Conservation (phyloP, 345 rosid genomes). For the Gynandropsis gynandra region DNA sequence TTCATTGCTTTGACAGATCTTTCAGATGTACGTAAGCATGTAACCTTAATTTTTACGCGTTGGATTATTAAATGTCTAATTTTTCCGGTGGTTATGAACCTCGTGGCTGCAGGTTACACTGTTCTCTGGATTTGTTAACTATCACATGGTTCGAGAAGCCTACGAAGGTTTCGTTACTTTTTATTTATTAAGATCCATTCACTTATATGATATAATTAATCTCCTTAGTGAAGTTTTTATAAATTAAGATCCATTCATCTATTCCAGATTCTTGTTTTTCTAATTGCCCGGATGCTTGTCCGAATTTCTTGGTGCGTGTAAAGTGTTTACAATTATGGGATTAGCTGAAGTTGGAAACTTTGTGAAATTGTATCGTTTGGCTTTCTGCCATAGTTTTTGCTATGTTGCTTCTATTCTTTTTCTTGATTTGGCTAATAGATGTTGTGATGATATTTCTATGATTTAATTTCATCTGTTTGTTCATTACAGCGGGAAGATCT, state of each 20-base stretch:
- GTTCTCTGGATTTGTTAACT: slow-evolving; percentile 98
- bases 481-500: slow-evolving; percentile 61
- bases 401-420: slow-evolving; percentile 6
- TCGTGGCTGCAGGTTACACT: slow-evolving; percentile 74
- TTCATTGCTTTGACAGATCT: background rate
- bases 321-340: too few species aligned
- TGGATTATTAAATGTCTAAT: too few species aligned
- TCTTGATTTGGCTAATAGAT: background rate
- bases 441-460: background rate
- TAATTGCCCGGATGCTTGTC: slow-evolving; percentile 1
- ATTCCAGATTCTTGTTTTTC: background rate
- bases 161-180: slow-evolving; percentile 55
- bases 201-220: background rate
- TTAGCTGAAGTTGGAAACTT: too few species aligned
- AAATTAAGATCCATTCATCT: slow-evolving; percentile 3
- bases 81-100: too few species aligned
- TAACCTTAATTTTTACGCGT: too few species aligned
- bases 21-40: too few species aligned
- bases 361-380: too few species aligned
- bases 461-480: background rate
- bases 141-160: slow-evolving; percentile 98
- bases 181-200: background rate
- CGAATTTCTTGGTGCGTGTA: too few species aligned
- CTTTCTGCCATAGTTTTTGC: background rate
- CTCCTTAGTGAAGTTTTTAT: slow-evolving; percentile 8